Conservation (phyloP, 2,329 filamentous ascomycete species). For the Clonostachys byssicola region DNA sequence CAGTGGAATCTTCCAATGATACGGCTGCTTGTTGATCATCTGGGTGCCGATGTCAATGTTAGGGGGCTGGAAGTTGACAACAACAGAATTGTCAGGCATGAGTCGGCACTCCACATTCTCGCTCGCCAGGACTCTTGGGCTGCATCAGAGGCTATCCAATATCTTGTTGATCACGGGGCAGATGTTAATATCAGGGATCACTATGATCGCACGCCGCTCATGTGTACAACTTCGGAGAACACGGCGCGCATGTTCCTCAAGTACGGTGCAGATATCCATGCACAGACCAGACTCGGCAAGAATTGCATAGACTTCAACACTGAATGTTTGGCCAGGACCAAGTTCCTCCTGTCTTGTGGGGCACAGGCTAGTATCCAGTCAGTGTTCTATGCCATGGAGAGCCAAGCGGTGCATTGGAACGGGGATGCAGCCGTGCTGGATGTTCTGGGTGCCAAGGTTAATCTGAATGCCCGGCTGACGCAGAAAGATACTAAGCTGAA, state of each 20-base stretch:
- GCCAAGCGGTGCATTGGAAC: background rate
- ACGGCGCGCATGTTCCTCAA: background rate
- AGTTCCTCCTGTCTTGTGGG: background rate
- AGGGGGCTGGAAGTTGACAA: no score
- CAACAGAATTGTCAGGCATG: no score
- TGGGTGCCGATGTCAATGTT: background rate
- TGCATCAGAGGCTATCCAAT: background rate
- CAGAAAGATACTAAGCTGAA: background rate
- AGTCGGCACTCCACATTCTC: background rate
- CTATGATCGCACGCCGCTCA: background rate
- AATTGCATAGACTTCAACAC: background rate
- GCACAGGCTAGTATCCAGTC: background rate
- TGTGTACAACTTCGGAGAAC: background rate
- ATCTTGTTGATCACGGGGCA: background rate
- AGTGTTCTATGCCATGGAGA: background rate
- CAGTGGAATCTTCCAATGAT: background rate
- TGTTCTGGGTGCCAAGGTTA: background rate
- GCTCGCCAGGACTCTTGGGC: background rate
- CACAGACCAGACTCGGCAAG: background rate
- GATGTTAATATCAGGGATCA: background rate
- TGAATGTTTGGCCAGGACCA: background rate
- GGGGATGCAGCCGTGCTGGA: background rate
- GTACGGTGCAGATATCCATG: background rate
- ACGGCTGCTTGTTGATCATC: background rate
- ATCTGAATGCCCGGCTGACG: background rate